phyloP scores from a whole-genome alignment of 108 stramenopile genomes.

The Cyclostephanos tholiformis region DNA sequence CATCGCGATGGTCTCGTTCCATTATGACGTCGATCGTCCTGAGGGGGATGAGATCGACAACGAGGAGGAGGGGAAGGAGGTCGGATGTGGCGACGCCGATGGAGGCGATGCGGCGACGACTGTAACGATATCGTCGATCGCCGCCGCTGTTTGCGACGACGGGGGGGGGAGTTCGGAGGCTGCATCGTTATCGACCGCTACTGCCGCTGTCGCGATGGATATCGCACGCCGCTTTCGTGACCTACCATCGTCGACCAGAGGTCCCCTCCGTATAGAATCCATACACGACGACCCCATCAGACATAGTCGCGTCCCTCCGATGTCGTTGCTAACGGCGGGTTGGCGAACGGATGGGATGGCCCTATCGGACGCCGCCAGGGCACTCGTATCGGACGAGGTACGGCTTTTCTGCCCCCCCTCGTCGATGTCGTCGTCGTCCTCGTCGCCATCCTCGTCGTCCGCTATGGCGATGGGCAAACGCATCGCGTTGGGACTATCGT shows the following conservation, averaged over 20 bases:
- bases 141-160: neutral
- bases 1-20: conserved; percentile 60
- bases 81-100: neutral
- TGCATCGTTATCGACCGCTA: neutral
- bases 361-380: conserved; percentile 50
- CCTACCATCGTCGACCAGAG: conserved; percentile 55
- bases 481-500: conserved; percentile 61
- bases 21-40: conserved; percentile 13
- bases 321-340: conserved; percentile 66
- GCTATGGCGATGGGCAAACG: conserved; percentile 38
- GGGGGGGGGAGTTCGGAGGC: neutral
- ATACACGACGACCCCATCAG: conserved; percentile 34
- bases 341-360: conserved; percentile 75
- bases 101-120: neutral
- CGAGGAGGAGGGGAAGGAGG: neutral
- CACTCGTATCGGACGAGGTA: conserved; percentile 56
- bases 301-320: conserved; percentile 25
- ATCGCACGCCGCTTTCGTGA: conserved; percentile 26
- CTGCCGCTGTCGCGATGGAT: neutral
- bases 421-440: conserved; percentile 6
- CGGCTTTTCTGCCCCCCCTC: conserved; percentile 44
- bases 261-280: conserved; percentile 68
- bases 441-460: neutral
- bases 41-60: neutral
- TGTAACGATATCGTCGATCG: neutral